Evolutionary conservation across 257 asterid species (phyloP).

Genomic region (Solanum pimpinellifolium): DNA sequence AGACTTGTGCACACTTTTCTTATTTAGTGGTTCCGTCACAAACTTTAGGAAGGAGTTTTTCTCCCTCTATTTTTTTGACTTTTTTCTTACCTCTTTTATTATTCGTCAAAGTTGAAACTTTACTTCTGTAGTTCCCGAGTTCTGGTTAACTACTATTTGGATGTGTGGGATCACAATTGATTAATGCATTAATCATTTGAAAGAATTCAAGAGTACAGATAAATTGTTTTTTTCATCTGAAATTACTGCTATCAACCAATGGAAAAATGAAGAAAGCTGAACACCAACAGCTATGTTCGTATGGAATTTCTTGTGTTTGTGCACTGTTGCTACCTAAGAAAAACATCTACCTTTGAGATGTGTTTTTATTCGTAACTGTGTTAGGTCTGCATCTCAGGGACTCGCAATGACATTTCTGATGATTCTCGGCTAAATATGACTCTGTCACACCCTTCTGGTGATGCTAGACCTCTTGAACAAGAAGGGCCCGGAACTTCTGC

Average conservation of each 20-base stretch:
- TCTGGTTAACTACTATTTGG: not conserved
- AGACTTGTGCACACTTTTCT: not conserved
- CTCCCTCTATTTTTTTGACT: not conserved
- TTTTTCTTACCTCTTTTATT: not conserved
- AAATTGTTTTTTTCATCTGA: not conserved
- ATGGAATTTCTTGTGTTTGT: not conserved
- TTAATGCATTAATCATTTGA: not conserved
- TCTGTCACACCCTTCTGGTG: slow-evolving; percentile 37
- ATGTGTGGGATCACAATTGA: not conserved
- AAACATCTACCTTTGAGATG: not conserved
- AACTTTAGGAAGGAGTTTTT: not conserved
- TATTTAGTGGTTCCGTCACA: not conserved
- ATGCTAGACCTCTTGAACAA: slow-evolving; percentile 48
- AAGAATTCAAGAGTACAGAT: not conserved
- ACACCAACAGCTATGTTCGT: not conserved
- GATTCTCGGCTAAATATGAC: slow-evolving; percentile 51
- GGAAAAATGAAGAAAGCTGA: not conserved
- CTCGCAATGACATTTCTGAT: slow-evolving; percentile 51
- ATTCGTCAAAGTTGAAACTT: not conserved
- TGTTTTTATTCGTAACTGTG: slow-evolving; percentile 3
- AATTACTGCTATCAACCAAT: not conserved
- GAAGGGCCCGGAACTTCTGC: slow-evolving; percentile 46
- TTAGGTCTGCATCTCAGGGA: slow-evolving; percentile 31
- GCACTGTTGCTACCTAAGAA: not conserved
- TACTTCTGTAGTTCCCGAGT: not conserved